phyloP scores from a whole-genome alignment of 1,284 basidiomycete genomes.

The Puccinia triticina region DNA sequence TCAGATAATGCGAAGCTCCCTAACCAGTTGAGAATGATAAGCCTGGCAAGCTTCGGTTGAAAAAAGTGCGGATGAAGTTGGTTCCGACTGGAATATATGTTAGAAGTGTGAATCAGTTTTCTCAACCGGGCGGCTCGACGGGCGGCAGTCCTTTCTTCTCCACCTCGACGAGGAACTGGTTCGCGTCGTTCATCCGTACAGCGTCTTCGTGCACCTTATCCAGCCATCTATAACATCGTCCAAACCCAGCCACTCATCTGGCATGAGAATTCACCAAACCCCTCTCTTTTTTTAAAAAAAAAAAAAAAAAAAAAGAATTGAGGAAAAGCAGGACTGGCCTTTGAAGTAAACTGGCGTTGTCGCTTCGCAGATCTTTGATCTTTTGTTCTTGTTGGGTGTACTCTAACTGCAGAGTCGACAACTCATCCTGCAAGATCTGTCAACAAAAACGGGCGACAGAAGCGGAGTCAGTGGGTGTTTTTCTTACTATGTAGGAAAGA shows the following conservation, averaged over 20 bases:
- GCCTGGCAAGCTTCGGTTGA: too few relatives aligned
- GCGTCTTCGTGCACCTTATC: constrained; percentile 91
- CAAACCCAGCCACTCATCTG: too few relatives aligned
- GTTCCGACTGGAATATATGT: too few relatives aligned
- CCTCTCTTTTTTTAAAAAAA: too few relatives aligned
- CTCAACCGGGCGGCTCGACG: constrained; percentile 24
- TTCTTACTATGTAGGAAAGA: too few relatives aligned
- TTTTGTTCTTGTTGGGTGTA: constrained; percentile 83
- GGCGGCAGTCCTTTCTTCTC: constrained; percentile 50
- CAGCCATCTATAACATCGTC: constrained; percentile 72
- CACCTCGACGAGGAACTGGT: constrained; percentile 46
- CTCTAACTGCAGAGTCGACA: constrained; percentile 84
- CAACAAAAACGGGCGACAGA: too few relatives aligned
- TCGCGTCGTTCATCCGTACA: constrained; percentile 83
- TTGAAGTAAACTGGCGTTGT: constrained; percentile 91
- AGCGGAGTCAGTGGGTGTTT: too few relatives aligned
- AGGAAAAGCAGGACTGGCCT: constrained; percentile 61
- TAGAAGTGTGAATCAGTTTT: too few relatives aligned
- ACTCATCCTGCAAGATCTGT: constrained; percentile 90
- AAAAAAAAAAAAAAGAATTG: neutral
- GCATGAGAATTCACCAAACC: too few relatives aligned
- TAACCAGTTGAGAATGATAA: too few relatives aligned
- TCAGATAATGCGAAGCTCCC: too few relatives aligned
- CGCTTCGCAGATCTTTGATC: constrained; percentile 79
- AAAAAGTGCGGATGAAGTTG: too few relatives aligned